A percentile compares a stretch with the other conserved stretches of the same genome.
phyloP scores from a whole-genome alignment of 768 basidiomycete species.

The Leucosporidium yakuticum region DNA sequence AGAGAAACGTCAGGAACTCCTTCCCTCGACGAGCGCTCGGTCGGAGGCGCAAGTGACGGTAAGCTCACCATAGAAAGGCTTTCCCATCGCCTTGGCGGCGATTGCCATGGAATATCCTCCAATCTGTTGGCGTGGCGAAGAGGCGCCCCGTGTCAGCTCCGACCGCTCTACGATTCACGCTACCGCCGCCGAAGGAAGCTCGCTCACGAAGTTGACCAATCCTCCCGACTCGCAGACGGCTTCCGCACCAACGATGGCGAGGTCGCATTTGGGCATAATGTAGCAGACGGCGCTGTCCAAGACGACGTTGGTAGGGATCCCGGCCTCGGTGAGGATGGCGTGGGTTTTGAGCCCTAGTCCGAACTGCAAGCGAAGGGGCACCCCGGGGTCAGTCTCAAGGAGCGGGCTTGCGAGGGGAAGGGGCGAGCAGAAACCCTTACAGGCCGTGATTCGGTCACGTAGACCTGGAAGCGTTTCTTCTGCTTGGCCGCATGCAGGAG shows the following conservation, averaged over 20 bases:
- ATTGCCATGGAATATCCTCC: constrained; percentile 96
- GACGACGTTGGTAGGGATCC: constrained; percentile 88
- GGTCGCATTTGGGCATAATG: constrained; percentile 79
- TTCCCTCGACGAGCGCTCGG: constrained; percentile 63
- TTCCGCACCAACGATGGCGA: constrained; percentile 88
- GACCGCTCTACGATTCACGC: too few species aligned
- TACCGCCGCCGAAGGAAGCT: not conserved
- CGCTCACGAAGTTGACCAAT: constrained; percentile 61
- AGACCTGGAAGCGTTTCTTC: constrained; percentile 90
- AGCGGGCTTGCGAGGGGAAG: not conserved
- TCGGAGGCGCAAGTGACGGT: not conserved
- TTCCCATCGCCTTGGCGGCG: constrained; percentile 86
- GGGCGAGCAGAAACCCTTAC: constrained; percentile 52
- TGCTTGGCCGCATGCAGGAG: constrained; percentile 71
- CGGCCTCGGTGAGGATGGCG: constrained; percentile 74
- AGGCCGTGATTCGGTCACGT: constrained; percentile 92
- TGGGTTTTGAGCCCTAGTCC: constrained; percentile 75
- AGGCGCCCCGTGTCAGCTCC: constrained; percentile 22
- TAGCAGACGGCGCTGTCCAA: constrained; percentile 96
- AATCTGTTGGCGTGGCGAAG: constrained; percentile 47
- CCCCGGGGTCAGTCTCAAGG: not conserved
- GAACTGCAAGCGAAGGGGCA: constrained; percentile 25
- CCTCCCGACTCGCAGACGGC: constrained; percentile 97
- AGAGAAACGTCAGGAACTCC: constrained; percentile 47
- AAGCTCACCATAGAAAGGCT: constrained; percentile 75